Base-by-base conservation (phyloP, 2,329 filamentous ascomycete genomes). In the Paracorniculantispora psalliotae region DNA sequence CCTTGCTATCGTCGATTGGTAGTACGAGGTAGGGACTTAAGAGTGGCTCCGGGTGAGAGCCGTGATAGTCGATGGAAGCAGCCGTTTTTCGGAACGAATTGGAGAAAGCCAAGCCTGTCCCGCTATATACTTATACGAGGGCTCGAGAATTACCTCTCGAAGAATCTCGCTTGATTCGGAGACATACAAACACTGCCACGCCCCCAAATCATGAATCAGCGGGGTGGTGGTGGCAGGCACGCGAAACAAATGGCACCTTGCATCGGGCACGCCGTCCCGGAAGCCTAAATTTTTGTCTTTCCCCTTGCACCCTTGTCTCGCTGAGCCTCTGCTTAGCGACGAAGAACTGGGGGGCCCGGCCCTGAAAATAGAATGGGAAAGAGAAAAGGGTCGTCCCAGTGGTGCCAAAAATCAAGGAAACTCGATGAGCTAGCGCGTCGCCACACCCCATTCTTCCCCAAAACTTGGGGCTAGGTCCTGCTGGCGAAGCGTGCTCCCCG, bases 351-450 rank as follows among this genome's bases (percentile, higher is more conserved):
- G 30, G 33, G 26, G 26, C 2, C n/a, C n/a, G 47, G 23, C 19
- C 23, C 51, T 12, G 51, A 54, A 33, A 54, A 53, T 54, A 33
- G 37, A 30, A 46, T n/a, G 8, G n/a, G n/a, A 33, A n/a, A 17
- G 26, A 23, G n/a, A 46, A 26, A 54, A 44, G 51, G 26, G 48
- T 51, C 48, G 48, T 15, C 15, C 30, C n/a, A n/a, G n/a, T n/a
- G n/a, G 12, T 33, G 26, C 39, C 39, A 54, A 33, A 54, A 54
- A 54, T 35, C 51, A 54, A 54, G 51, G 51, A 54, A 54, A 54
- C 26, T 54, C 51, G 39, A 54, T 54, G 37, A 30, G 33, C 51
- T 54, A 54, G 51, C 39, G 51, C 51, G n/a, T 54, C 13, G 26
- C 51, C 51, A 54, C 51, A 54, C 25, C 37, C 51, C 39, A 13